Evolutionary conservation across 176 grass and related monocot genomes (phyloP).

Genomic region (Hyparrhenia diplandra): DNA sequence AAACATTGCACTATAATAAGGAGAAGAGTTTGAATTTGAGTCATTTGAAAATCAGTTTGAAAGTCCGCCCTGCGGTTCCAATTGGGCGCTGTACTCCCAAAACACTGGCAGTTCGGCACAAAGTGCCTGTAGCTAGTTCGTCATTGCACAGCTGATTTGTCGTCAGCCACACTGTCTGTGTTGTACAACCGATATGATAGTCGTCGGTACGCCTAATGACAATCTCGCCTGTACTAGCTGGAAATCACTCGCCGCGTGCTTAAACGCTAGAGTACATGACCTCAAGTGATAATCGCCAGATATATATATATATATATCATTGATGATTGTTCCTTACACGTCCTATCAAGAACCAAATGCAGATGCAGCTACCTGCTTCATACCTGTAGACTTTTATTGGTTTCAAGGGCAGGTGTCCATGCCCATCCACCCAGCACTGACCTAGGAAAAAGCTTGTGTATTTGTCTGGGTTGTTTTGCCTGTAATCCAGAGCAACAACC

Average conservation of each 20-base stretch:
- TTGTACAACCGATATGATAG: too few species aligned
- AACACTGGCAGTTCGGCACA: too few species aligned
- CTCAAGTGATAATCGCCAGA: too few species aligned
- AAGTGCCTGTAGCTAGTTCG: too few species aligned
- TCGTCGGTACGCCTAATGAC: not conserved
- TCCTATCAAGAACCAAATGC: not conserved
- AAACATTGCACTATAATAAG: too few species aligned
- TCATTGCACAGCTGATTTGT: too few species aligned
- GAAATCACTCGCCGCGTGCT: not conserved
- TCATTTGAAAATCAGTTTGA: too few species aligned
- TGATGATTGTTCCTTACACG: not conserved
- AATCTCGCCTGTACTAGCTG: not conserved
- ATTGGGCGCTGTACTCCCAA: too few species aligned
- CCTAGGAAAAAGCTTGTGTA: not conserved
- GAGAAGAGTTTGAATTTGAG: too few species aligned
- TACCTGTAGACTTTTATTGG: not conserved
- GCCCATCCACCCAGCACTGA: not conserved
- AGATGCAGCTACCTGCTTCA: not conserved
- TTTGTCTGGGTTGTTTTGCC: slow-evolving; percentile 22
- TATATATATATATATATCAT: too few species aligned
- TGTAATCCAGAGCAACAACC: slow-evolving; percentile 26
- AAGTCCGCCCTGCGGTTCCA: too few species aligned
- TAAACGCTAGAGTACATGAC: not conserved
- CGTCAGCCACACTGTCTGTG: not conserved
- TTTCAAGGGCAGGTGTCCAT: not conserved